These are phyloP conservation scores for Penicillium palitans DNA, from an alignment of 2,329 filamentous ascomycete species.

Conservation along the genomic window DNA sequence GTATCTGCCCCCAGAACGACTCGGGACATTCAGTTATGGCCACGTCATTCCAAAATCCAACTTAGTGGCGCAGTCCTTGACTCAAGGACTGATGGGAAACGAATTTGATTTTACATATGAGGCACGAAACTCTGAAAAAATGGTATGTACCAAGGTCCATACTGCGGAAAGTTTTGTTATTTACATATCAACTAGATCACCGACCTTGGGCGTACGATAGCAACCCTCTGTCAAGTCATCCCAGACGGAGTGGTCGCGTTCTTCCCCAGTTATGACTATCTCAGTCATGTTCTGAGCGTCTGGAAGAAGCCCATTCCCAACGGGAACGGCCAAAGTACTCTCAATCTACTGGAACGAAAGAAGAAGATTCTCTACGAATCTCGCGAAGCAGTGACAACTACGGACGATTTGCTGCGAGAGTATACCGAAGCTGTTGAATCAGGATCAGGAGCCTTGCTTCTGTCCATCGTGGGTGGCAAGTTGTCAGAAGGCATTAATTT, in stretches of 20 bases:
- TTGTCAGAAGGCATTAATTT: conserved; percentile 99
- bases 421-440: conserved; percentile 69
- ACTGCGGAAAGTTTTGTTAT: neutral
- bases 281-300: conserved; percentile 67
- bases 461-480: conserved; percentile 91
- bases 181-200: conserved; percentile 49
- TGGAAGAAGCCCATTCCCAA: conserved; percentile 55
- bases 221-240: conserved; percentile 70
- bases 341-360: conserved; percentile 35
- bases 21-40: conserved; percentile 85
- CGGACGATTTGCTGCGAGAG: conserved; percentile 69
- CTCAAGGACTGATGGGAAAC: conserved; percentile 47
- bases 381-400: conserved; percentile 45
- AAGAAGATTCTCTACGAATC: conserved; percentile 56
- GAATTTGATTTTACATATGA: conserved; percentile 87
- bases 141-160: conserved; percentile 44
- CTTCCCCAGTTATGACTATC: conserved; percentile 91
- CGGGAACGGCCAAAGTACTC: conserved; percentile 29
- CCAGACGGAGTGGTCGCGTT: conserved; percentile 92
- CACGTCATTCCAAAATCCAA: conserved; percentile 87
- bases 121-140: conserved; percentile 66
- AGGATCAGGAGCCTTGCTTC: conserved; percentile 70
- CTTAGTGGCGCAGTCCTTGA: conserved; percentile 74
- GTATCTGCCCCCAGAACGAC: conserved; percentile 60
- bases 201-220: conserved; percentile 71